A percentile compares a stretch with the other conserved stretches of the same genome.
These are phyloP conservation scores for Chaetomiaceae sp. DNA, from an alignment of 2,329 filamentous ascomycete species.

Conservation along the genomic window DNA sequence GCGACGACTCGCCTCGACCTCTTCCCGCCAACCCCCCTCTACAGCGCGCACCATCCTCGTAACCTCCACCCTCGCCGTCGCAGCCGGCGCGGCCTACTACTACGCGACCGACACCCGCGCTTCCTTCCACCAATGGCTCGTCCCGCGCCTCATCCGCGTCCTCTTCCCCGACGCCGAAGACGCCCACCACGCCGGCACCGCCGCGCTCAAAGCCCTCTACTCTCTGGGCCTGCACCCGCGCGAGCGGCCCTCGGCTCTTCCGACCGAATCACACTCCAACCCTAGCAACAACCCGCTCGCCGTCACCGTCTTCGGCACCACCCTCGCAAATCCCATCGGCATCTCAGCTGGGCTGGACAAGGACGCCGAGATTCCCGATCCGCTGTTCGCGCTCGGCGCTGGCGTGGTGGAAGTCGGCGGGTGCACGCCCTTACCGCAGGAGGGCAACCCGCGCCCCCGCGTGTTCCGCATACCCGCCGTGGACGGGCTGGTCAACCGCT, in stretches of 20 bases:
- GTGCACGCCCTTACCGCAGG: constrained; percentile 79
- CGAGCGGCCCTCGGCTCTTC: constrained; percentile 57
- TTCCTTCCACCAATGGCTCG: constrained; percentile 62
- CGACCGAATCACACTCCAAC: constrained; percentile 25
- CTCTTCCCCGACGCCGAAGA: constrained; percentile 77
- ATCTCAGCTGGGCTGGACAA: constrained; percentile 97
- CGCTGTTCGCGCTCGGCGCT: constrained; percentile 78
- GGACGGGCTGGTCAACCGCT: constrained; percentile 89
- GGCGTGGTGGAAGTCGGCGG: constrained; percentile 90
- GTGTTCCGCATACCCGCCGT: constrained; percentile 82
- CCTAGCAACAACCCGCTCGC: constrained; percentile 34
- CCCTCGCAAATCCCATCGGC: constrained; percentile 79
- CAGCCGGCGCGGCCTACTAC: constrained; percentile 51
- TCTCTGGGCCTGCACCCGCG: constrained; percentile 72
- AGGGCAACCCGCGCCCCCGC: constrained; percentile 80
- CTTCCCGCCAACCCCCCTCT: constrained; percentile 28
- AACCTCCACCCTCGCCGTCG: constrained; percentile 38
- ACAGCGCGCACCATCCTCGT: constrained; percentile 38
- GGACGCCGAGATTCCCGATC: constrained; percentile 81
- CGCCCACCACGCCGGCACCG: constrained; percentile 78
- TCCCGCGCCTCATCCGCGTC: constrained; percentile 61
- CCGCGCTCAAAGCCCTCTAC: constrained; percentile 67
- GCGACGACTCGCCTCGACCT: constrained; percentile 23
- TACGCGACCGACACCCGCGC: constrained; percentile 73
- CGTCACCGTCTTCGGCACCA: constrained; percentile 66